Base-by-base conservation (phyloP, 2,329 filamentous ascomycete genomes). In the Arthrobotrys iridis region DNA sequence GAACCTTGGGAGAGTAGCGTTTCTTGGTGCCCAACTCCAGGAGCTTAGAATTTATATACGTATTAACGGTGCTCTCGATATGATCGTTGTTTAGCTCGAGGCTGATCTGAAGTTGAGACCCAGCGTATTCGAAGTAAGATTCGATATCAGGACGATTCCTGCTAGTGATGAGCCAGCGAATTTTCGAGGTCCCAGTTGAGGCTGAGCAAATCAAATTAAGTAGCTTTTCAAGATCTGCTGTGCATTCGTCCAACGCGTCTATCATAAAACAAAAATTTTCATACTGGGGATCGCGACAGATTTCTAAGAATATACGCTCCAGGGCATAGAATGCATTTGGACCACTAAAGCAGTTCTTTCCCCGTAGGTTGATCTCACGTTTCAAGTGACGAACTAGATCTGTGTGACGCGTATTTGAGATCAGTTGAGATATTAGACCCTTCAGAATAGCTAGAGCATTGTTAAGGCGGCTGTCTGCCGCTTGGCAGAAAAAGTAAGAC, bases 401-500 rank as follows among this genome's bases (percentile, higher is more conserved):
- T 4, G 28, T n/a, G 28, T 55, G 15, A 13, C 28, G 48, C 1
- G n/a, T 28, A 13, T 55, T 22, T 15, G 48, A 55, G 2, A 59
- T 26, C 0, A 66, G 18, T 13, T 66, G 62, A 18, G 28, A 20
- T 13, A 66, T 6, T 2, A 66, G 22, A 2, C 62, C 62, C 41
- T 57, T 57, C 2, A 66, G 11, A 4, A 57, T 24, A 15, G 37
- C 22, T 5, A 20, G 10, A 3, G 62, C 22, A 40, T 15, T 45
- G 26, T 46, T 66, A 10, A 66, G 26, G 6, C 62, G 33, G 15
- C 5, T 8, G n/a, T 66, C 62, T 2, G 37, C 33, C 0, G 62
- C 62, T 24, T 46, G 62, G 26, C 62, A 66, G 40, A 66, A 66
- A 20, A 64, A 64, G 20, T 40, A 66, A 2, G 62, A 66, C 4